Evolutionary conservation across 805 yeast genomes (phyloP).

Genomic region (Ogataea dorogensis): DNA sequence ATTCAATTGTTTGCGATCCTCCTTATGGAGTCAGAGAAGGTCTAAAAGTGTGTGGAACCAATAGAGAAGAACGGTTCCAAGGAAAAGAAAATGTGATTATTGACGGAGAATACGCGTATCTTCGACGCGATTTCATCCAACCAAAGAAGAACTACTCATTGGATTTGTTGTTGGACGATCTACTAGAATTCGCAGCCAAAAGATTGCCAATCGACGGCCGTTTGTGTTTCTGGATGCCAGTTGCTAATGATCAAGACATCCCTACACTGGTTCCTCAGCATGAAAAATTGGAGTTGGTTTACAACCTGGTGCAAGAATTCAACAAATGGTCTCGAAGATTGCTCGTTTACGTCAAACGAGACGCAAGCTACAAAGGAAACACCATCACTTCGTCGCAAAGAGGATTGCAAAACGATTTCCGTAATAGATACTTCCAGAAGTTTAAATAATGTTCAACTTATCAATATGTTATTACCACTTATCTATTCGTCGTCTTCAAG

Average conservation of each 20-base stretch:
- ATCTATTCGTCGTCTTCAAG: conserved; percentile 58
- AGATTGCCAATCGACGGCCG: conserved; percentile 76
- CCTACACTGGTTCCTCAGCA: conserved; percentile 75
- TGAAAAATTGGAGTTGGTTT: conserved; percentile 62
- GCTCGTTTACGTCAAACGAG: conserved; percentile 73
- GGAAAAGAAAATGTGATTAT: conserved; percentile 76
- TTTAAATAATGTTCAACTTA: conserved; percentile 34
- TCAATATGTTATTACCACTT: conserved; percentile 19
- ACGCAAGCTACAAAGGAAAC: conserved; percentile 46
- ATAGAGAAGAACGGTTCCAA: conserved; percentile 52
- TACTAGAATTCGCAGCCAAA: conserved; percentile 67
- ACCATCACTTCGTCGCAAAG: conserved; percentile 43
- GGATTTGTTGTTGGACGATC: conserved; percentile 72
- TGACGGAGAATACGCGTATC: conserved; percentile 74
- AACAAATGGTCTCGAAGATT: conserved; percentile 91
- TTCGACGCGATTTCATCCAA: conserved; percentile 80
- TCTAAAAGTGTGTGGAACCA: conserved; percentile 86
- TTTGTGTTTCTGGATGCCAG: conserved; percentile 96
- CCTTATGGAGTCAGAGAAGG: conserved; percentile 98
- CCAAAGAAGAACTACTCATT: conserved; percentile 90
- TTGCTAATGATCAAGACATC: conserved; percentile 75
- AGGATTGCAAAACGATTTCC: conserved; percentile 54
- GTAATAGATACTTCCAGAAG: conserved; percentile 74
- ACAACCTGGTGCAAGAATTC: conserved; percentile 82
- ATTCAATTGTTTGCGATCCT: conserved; percentile 91